Evolutionary conservation across 768 basidiomycete species (phyloP).

Genomic region (Suillus discolor): DNA sequence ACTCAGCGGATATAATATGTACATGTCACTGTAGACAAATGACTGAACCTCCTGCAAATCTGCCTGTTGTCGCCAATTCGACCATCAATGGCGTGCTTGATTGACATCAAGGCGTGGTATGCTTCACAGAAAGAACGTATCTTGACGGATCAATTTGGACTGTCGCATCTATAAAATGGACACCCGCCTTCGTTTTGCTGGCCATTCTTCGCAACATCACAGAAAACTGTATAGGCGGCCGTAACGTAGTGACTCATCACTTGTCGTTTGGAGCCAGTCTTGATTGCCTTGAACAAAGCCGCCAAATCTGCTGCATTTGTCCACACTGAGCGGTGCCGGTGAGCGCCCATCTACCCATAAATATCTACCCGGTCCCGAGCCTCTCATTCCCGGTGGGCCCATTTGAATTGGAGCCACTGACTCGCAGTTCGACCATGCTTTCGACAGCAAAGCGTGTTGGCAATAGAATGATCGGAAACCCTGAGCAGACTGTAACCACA

Average conservation of each 20-base stretch:
- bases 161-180: background rate
- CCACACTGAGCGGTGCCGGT: too few relatives aligned
- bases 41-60: background rate
- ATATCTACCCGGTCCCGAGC: background rate
- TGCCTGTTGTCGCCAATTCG: conserved; percentile 11
- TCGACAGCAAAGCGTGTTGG: conserved; percentile 46
- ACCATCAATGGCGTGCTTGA: conserved; percentile 19
- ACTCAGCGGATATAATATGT: background rate
- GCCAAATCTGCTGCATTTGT: background rate
- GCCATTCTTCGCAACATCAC: background rate
- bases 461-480: conserved; percentile 61
- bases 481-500: conserved; percentile 60
- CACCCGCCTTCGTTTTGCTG: background rate
- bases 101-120: conserved; percentile 7
- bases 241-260: too few relatives aligned
- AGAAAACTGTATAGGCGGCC: too few relatives aligned
- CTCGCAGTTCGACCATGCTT: conserved; percentile 33
- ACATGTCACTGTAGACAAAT: too few relatives aligned
- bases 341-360: background rate
- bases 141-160: background rate
- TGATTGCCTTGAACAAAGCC: too few relatives aligned
- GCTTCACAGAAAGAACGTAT: background rate
- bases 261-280: too few relatives aligned
- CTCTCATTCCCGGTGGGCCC: background rate
- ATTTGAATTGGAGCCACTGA: background rate